Conservation (phyloP, 331 rosid species). For the Malus hybrid region DNA sequence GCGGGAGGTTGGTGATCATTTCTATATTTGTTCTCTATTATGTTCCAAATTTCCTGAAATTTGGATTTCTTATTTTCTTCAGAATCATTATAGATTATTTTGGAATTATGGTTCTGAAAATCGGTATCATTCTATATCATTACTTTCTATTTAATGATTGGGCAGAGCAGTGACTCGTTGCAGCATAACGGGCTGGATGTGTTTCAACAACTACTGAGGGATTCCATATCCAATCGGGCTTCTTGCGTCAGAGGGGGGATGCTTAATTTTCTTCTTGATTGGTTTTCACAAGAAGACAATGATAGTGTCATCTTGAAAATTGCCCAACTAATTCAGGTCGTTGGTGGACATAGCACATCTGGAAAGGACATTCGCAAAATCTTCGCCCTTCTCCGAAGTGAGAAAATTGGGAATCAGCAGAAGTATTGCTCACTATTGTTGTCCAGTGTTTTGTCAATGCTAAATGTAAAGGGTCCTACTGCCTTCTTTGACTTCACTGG, state of each 20-base stretch:
- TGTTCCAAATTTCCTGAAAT: no score
- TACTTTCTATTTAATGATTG: conserved; percentile 59
- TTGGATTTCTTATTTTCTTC: not conserved
- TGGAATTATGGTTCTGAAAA: not conserved
- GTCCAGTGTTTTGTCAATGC: conserved; percentile 76
- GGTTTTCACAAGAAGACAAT: conserved; percentile 78
- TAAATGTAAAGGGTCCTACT: conserved; percentile 92
- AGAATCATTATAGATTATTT: not conserved
- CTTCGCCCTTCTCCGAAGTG: conserved; percentile 85
- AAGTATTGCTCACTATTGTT: conserved; percentile 78
- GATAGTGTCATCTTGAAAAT: conserved; percentile 63
- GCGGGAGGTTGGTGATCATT: conserved; percentile 70
- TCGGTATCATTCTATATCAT: conserved; percentile 22
- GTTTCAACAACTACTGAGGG: conserved; percentile 76
- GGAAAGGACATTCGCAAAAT: conserved; percentile 97
- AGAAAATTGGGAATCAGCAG: conserved; percentile 72
- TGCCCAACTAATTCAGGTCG: conserved; percentile 78
- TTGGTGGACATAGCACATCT: conserved; percentile 97
- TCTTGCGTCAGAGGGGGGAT: conserved; percentile 96
- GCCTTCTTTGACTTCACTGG: conserved; percentile 90
- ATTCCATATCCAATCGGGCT: conserved; percentile 88
- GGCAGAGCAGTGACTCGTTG: conserved; percentile 97
- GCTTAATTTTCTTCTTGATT: conserved; percentile 90
- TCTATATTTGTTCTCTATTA: not conserved
- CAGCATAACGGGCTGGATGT: conserved; percentile 67